Conservation (phyloP, 116 monocot genomes). For the Dioscorea cayenensis region DNA sequence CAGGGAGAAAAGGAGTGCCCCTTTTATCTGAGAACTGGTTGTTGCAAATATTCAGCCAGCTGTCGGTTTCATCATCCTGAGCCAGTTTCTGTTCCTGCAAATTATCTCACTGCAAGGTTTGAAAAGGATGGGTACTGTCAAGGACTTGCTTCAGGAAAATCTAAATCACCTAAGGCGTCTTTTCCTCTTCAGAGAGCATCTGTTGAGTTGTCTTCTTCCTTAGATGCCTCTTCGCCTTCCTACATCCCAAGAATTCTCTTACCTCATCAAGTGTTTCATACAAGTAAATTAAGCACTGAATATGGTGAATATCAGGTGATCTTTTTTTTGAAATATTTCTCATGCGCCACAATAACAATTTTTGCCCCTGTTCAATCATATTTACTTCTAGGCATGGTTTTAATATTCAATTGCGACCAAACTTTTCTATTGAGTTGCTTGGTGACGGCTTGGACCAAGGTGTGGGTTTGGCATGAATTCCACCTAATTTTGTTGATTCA, state of each 20-base stretch:
- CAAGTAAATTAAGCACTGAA: not conserved
- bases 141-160: not conserved
- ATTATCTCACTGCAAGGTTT: not conserved
- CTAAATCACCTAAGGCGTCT: not conserved
- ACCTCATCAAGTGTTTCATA: slow-evolving; percentile 9
- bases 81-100: slow-evolving; percentile 6
- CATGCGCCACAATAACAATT: not conserved
- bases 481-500: too few species aligned
- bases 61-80: slow-evolving; percentile 36
- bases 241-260: slow-evolving; percentile 16
- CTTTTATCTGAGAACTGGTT: slow-evolving; percentile 28
- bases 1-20: slow-evolving; percentile 32
- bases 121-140: slow-evolving; percentile 10
- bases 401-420: too few species aligned
- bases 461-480: too few species aligned
- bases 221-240: slow-evolving; percentile 14
- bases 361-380: not conserved
- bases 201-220: slow-evolving; percentile 12
- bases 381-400: too few species aligned
- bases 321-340: not conserved
- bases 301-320: not conserved
- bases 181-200: slow-evolving; percentile 8
- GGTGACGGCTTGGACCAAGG: too few species aligned
- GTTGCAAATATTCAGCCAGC: slow-evolving; percentile 29
- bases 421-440: too few species aligned